These are phyloP conservation scores for Incumbomyces lentus DNA, from an alignment of 2,329 filamentous ascomycete genomes.

Conservation along the genomic window DNA sequence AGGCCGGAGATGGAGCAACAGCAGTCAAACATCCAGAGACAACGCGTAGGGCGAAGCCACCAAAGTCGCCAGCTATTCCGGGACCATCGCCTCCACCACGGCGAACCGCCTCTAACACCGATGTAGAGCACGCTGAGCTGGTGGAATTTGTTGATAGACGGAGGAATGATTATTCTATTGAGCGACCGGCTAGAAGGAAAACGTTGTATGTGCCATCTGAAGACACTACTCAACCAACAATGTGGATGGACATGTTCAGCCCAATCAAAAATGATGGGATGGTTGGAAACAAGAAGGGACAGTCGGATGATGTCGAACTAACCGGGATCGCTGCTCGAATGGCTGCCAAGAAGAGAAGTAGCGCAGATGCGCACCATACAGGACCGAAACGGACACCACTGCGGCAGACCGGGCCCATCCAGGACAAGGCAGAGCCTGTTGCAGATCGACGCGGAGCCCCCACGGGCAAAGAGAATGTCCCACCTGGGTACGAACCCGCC, in stretches of 20 bases:
- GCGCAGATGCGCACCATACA: conserved; percentile 26
- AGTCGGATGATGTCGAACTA: conserved; percentile 20
- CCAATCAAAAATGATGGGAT: conserved; percentile 25
- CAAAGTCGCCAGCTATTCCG: neutral
- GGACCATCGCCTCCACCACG: neutral
- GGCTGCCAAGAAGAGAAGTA: conserved; percentile 23
- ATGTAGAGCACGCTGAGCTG: neutral
- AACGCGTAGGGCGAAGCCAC: neutral
- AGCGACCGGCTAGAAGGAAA: conserved; percentile 24
- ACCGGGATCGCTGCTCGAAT: conserved; percentile 28
- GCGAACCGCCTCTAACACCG: neutral
- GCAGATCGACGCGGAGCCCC: conserved; percentile 43
- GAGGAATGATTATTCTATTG: neutral
- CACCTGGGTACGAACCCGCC: conserved; percentile 33
- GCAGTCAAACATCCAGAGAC: neutral
- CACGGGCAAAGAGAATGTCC: conserved; percentile 54
- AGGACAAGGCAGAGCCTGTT: conserved; percentile 29
- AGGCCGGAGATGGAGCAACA: neutral
- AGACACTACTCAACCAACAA: conserved; percentile 31
- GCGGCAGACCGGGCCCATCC: conserved; percentile 31
- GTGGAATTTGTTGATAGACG: neutral
- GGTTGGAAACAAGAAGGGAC: conserved; percentile 7
- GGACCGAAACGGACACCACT: conserved; percentile 43
- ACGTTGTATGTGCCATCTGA: conserved; percentile 35
- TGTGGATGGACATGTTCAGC: conserved; percentile 36